Base-by-base conservation (phyloP, 768 basidiomycete species). In the Rhodotorula kratochvilovae region DNA sequence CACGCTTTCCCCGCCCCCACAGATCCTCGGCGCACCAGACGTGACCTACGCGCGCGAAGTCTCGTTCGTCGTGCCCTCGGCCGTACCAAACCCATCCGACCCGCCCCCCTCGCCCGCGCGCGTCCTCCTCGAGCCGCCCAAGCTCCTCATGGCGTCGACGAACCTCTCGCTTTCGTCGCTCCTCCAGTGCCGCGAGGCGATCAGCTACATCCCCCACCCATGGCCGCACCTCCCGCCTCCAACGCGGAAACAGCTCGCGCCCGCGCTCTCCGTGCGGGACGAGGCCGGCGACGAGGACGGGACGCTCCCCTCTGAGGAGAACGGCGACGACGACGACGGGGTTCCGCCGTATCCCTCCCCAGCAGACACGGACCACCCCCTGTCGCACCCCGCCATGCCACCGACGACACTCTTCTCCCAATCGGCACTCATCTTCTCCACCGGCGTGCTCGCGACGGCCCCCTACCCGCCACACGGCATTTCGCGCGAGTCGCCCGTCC, bases 61-160 rank as follows among this genome's bases (percentile, higher is more conserved):
- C 25, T 67, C 68, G 31, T 75, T 75, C 62, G 35, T 75, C 53
- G 74, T 75, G 35, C 74, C 74, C 17, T 63, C 74, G 21, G 70
- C 66, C 7, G 35, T 63, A 13, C 33, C 67, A 13, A 61, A 54
- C 43, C 65, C 68, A 2, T 21, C 61, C 15, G 46, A 46, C 21
- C 54, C 70, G 8, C 35, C 61, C 5, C 45, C 61, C 16, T 46
- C 60, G 13, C 56, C 65, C 13, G 29, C 64, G 15, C 48, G 36
- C 45, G 17, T 46, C 1, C 71, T 73, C 29, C 54, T 27, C 39
- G 74, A 75, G 59, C 74, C 74, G 6, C 74, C 74, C 15, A 75
- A 75, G 39, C 74, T 75, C 53, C 63, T 75, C 58, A 72, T 75
- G 70, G 70, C 74, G 5, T 72, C 71, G 13, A 72, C 71, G 1